Conservation (phyloP, 164 flowering plant species). For the Malania oleifera region DNA sequence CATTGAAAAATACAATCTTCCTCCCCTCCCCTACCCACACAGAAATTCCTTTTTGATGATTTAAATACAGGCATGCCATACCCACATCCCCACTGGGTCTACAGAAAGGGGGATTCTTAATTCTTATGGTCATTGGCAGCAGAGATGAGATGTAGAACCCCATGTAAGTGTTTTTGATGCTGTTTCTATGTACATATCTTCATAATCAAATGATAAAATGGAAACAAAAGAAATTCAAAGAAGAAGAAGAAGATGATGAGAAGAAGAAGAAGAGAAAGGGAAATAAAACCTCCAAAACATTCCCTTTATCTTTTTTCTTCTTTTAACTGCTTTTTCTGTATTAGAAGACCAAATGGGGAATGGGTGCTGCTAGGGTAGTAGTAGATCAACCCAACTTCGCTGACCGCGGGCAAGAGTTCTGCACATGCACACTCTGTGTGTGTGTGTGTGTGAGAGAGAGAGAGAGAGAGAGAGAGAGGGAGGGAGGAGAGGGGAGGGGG, state of each 20-base stretch:
- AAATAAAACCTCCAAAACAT: neutral
- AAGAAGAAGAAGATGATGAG: neutral
- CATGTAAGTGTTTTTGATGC: too few species aligned
- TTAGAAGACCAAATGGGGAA: constrained; percentile 20
- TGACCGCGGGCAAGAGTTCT: constrained; percentile 30
- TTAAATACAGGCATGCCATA: too few species aligned
- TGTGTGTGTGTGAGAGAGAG: neutral
- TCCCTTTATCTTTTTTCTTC: constrained; percentile 6
- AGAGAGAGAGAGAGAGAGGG: constrained; percentile 6
- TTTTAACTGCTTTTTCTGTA: constrained; percentile 16
- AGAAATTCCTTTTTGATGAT: too few species aligned
- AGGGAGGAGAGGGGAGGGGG: neutral
- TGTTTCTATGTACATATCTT: too few species aligned
- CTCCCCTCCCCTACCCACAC: too few species aligned
- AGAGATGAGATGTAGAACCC: too few species aligned
- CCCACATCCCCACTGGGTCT: too few species aligned
- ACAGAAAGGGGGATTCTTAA: too few species aligned
- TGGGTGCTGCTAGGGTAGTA: constrained; percentile 17
- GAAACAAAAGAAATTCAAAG: neutral
- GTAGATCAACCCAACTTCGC: constrained; percentile 21
- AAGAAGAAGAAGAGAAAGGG: neutral
- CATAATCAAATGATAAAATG: neutral
- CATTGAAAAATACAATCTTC: neutral
- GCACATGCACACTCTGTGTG: neutral
- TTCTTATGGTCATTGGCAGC: too few species aligned